A percentile compares a stretch with the other conserved stretches of the same genome.
These are phyloP conservation scores for Ophiostoma novo-ulmi DNA, from an alignment of 2,329 filamentous ascomycete genomes.

Conservation along the genomic window DNA sequence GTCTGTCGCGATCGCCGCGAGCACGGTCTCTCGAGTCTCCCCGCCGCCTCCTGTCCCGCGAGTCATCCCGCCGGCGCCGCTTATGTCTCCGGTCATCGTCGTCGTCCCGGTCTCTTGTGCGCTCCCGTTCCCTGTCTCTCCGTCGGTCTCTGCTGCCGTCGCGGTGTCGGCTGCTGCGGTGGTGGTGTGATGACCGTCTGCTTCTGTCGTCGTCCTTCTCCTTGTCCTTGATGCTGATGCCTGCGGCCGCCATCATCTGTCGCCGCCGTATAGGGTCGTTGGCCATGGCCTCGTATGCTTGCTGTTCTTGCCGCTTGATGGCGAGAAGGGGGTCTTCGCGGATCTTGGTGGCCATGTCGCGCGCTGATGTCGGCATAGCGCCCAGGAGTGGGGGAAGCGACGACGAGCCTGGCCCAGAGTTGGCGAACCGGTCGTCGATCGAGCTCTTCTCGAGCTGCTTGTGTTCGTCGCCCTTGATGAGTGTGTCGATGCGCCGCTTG, in stretches of 20 bases:
- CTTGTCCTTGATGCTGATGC: slow-evolving; percentile 37
- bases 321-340: slow-evolving; percentile 85
- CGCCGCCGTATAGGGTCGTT: slow-evolving; percentile 65
- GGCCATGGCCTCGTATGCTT: slow-evolving; percentile 73
- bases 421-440: slow-evolving; percentile 51
- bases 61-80: slow-evolving; percentile 2
- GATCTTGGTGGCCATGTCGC: slow-evolving; percentile 81
- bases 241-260: slow-evolving; percentile 61
- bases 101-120: neutral
- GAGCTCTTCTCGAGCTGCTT: slow-evolving; percentile 76
- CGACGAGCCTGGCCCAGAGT: neutral
- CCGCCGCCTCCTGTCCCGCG: neutral
- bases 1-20: neutral
- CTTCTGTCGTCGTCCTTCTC: slow-evolving; percentile 29
- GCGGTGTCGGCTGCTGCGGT: slow-evolving; percentile 19
- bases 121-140: slow-evolving; percentile 1
- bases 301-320: slow-evolving; percentile 88
- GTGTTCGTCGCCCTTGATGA: slow-evolving; percentile 71
- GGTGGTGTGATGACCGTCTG: slow-evolving; percentile 26
- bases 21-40: neutral
- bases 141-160: slow-evolving; percentile 15
- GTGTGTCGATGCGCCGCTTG: slow-evolving; percentile 81
- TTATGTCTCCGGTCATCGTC: slow-evolving; percentile 1
- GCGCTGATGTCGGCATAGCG: slow-evolving; percentile 51
- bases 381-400: neutral